Base-by-base conservation (phyloP, 148 eudicot species). In the Selenicereus undatus region DNA sequence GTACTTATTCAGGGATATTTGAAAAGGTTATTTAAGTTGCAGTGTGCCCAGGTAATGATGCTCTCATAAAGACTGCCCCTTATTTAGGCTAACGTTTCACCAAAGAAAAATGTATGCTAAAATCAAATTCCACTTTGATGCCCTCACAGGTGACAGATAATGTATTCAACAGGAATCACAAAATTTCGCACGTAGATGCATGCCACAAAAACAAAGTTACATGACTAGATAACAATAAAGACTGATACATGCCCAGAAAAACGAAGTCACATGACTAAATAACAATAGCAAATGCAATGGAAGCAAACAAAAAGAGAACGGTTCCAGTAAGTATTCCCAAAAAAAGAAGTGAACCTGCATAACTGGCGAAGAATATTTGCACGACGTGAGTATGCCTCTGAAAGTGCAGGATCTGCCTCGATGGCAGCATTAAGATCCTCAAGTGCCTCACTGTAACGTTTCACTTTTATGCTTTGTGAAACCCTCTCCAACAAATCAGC, bases 351-450 rank as follows among this genome's bases (percentile, higher is more conserved):
- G 66, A 84, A 95, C 98, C 98, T 95, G 98, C 98, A 93, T 79
- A 90, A 64, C 82, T 91, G 92, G 71, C 96, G 96, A 43, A 89
- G 85, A 81, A 93, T 77, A 73, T 94, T 91, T 73, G 96, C 97
- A 8, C 91, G 91, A 81, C 85, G 94, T 88, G 90, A 80, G 86
- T 93, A 95, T 79, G 98, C 97, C 85, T 95, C 98, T 50, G 97
- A 93, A 73, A 95, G 90, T 79, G 91, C 78, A 62, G 96, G 96
- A 84, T 93, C 96, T 66, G 94, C 96, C 81, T 95, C 97, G 84
- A 95, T 95, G 70, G 98, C 98, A 76, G 98, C 90, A 89, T 95
- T 95, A 79, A 95, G 91, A 81, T 95, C 97, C 84, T 90, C 90
- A 52, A 95, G 88, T 56, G 97, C 98, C 83, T 93, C 98, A 88